Conservation (phyloP, 2,329 filamentous ascomycete genomes). For the Chlorencoelia australis region DNA sequence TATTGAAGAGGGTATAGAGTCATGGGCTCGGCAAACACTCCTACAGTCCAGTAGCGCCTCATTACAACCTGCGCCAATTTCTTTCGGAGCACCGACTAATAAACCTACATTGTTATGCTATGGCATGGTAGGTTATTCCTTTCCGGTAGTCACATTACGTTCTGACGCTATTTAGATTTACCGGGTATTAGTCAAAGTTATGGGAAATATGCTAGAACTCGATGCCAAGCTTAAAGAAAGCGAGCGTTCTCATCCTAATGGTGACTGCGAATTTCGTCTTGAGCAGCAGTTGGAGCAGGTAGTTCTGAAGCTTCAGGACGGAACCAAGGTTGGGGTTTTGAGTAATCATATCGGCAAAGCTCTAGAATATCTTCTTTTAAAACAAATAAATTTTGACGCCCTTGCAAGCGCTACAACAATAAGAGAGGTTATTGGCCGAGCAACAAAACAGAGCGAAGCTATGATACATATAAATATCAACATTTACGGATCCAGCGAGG, state of each 20-base stretch:
- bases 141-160: neutral
- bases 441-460: constrained; percentile 5
- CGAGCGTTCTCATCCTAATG: no score
- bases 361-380: constrained; percentile 1
- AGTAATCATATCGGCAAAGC: constrained; percentile 5
- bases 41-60: constrained; percentile 1
- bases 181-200: constrained; percentile 4
- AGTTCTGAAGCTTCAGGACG: constrained; percentile 2
- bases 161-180: constrained; percentile 5
- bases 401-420: constrained; percentile 2
- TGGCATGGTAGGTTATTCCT: constrained; percentile 7
- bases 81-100: neutral
- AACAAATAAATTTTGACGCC: constrained; percentile 5
- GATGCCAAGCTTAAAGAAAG: constrained; percentile 2
- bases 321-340: constrained; percentile 2
- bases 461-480: constrained; percentile 8
- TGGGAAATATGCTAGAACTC: constrained; percentile 8
- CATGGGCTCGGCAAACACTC: constrained; percentile 5
- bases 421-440: constrained; percentile 6
- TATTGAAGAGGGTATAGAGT: constrained; percentile 8
- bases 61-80: neutral
- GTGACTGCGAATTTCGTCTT: no score
- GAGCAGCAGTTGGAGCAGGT: neutral
- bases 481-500: constrained; percentile 4
- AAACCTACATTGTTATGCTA: constrained; percentile 1